Evolutionary conservation across 192 early-diverging fungal species (phyloP).

Genomic region (Fimicolochytrium jonesii): DNA sequence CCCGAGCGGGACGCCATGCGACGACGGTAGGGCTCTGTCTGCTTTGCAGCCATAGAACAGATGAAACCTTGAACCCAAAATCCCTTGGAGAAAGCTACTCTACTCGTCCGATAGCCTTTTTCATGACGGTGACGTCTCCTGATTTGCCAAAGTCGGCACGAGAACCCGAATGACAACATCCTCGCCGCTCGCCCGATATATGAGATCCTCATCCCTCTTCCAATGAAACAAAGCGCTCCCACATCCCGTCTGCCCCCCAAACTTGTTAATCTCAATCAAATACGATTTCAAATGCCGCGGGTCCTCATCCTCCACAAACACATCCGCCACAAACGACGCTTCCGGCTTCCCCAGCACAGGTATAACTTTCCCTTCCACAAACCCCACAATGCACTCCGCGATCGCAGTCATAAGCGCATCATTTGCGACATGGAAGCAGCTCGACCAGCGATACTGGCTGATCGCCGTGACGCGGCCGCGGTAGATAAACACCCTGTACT

Average conservation of each 20-base stretch:
- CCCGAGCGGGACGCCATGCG: too few relatives aligned
- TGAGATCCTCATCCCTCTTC: too few relatives aligned
- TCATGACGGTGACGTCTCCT: not conserved
- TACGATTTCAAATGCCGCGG: not conserved
- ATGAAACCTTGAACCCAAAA: too few relatives aligned
- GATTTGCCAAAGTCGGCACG: not conserved
- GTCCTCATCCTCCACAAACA: not conserved
- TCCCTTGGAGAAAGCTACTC: too few relatives aligned
- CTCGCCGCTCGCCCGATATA: too few relatives aligned
- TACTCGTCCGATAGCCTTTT: not conserved
- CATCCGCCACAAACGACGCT: slow-evolving; percentile 1
- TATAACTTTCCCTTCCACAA: not conserved
- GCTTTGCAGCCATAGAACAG: too few relatives aligned
- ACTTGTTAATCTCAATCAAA: slow-evolving; percentile 4
- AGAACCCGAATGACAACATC: too few relatives aligned
- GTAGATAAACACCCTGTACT: not conserved
- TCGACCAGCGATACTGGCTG: not conserved
- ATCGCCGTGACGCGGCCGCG: not conserved
- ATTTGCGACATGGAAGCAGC: not conserved
- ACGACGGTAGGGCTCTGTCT: too few relatives aligned
- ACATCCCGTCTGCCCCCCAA: slow-evolving; percentile 5
- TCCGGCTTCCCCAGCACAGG: not conserved
- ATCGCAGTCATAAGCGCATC: not conserved
- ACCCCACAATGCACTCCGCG: not conserved
- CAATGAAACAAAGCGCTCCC: not conserved